Base-by-base conservation (phyloP, 176 grass and related monocot genomes). In the Leersia perrieri region DNA sequence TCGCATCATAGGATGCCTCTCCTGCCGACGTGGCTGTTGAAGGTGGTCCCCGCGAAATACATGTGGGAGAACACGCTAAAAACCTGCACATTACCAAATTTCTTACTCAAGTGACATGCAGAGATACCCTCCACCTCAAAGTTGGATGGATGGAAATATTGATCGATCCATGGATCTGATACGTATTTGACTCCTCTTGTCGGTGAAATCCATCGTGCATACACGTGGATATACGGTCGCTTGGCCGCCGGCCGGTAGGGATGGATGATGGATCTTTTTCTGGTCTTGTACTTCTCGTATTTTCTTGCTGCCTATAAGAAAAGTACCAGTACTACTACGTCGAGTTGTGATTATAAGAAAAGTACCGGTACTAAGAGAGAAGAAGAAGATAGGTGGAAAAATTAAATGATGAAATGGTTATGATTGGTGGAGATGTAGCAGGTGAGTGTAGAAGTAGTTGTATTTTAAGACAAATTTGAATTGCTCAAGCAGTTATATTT, bases 1-100 rank as follows among this genome's bases (percentile, higher is more conserved):
- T n/a, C n/a, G n/a, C n/a, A 9, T 33, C 73, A 39, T 84, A 78
- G 83, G 83, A 78, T 85, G 47, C 82, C 61, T 39, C 66, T 13
- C 39, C 5, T 7, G 53, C 36, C n/a, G 65, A 70, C 65, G 74
- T 49, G 82, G 66, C n/a, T 20, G 31, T 3, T 11, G 69, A 14
- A 3, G 3, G 66, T 47, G 66, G 75, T 72, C 32, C 83, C 51
- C 33, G 2, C 6, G 0, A 25, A 38, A 66, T 7, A 41, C 73
- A 22, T 60, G 33, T 68, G 73, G 51, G 40, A 39, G 49, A 53
- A 53, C 49, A 25, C 32, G 41, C 57, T 40, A 72, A 73, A 18
- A 26, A 2, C 14, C 47, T 73, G 42, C 42, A 22, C 33, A 63
- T 16, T 60, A 8, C 60, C 44, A 7, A 53, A n/a, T 53, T 53